Evolutionary conservation across 2,329 filamentous ascomycete species (phyloP), one percentile per base, ranked within the genome.

Genomic region (Diplodia seriata): DNA sequence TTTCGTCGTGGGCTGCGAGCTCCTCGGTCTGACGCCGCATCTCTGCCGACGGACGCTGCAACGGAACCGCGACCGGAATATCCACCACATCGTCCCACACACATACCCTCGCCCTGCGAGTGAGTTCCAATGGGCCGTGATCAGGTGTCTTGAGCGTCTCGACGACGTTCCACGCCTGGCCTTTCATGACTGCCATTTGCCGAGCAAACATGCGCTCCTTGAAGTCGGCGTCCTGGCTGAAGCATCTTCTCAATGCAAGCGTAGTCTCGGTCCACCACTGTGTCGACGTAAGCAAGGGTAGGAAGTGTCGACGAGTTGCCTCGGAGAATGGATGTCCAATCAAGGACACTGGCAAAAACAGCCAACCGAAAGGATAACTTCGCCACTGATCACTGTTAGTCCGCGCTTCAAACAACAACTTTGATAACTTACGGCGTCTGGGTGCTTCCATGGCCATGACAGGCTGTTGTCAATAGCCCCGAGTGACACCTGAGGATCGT

Each of bases 401-500:
- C 70, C 64, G 69, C 9, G 43, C 59, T 56, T 50, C 51, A 57
- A 29, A 31, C 20, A 4, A 12, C 14, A 54, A 66, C 23, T 43
- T 23, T 76, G 87, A 82, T 85, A 31, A 80, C 85, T 79, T 80
- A 88, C 86, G 68, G 94, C 95, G 83, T 99, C 94, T 0, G 94
- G 94, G 74, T 98, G 94, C 79, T 98, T 98, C 95, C 94, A 99
- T 1, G 95, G 95, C 93, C 95, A 99, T 1, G 95, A 98, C 71
- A 99, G 80, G 72, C 93, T 97, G 79, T 99, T 99, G 79, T 99
- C 95, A 72, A 99, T 99, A 68, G 95, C 95, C 56, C 95, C 95
- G 67, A 99, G 85, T 3, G 87, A 87, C 68, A 97, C 90, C 29
- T 85, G 84, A 8, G 91, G 84, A 5, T 61, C 55, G n/a, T 68